Percentiles rank a stretch among this genome's conserved stretches.
These are phyloP conservation scores for Kalmusia sp. DNA, from an alignment of 2,329 filamentous ascomycete genomes.

Conservation along the genomic window DNA sequence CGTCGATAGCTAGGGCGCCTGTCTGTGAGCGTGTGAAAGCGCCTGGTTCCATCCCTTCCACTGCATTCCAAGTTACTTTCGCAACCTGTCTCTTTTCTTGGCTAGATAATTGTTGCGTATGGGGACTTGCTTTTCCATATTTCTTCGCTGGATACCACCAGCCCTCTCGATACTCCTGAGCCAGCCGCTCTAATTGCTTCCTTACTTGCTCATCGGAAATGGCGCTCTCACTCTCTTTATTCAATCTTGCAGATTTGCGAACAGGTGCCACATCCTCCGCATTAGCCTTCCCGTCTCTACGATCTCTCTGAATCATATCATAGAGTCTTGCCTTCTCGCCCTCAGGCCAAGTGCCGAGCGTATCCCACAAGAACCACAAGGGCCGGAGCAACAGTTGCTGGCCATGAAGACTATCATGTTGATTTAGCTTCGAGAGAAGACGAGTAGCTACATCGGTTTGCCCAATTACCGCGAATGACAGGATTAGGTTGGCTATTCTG, in stretches of 20 bases:
- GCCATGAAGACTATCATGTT: slow-evolving; percentile 2
- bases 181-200: not conserved
- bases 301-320: not conserved
- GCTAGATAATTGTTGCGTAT: not conserved
- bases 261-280: not conserved
- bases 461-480: slow-evolving; percentile 15
- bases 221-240: not conserved
- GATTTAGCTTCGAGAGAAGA: slow-evolving; percentile 11
- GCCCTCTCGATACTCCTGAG: not conserved
- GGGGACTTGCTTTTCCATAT: not conserved
- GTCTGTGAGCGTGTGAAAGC: not conserved
- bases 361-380: slow-evolving; percentile 15
- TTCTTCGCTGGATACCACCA: not conserved
- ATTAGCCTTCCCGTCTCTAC: not conserved
- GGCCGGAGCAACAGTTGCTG: slow-evolving; percentile 1
- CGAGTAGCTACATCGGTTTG: slow-evolving; percentile 2
- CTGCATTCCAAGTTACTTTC: not conserved
- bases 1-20: not conserved
- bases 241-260: not conserved
- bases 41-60: not conserved
- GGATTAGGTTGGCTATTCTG: not conserved
- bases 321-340: slow-evolving; percentile 11
- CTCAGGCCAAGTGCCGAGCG: slow-evolving; percentile 10
- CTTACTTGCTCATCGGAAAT: slow-evolving; percentile 5
- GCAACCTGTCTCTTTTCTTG: not conserved